phyloP scores from a whole-genome alignment of 306 rosid species.

The Biancaea sappan region DNA sequence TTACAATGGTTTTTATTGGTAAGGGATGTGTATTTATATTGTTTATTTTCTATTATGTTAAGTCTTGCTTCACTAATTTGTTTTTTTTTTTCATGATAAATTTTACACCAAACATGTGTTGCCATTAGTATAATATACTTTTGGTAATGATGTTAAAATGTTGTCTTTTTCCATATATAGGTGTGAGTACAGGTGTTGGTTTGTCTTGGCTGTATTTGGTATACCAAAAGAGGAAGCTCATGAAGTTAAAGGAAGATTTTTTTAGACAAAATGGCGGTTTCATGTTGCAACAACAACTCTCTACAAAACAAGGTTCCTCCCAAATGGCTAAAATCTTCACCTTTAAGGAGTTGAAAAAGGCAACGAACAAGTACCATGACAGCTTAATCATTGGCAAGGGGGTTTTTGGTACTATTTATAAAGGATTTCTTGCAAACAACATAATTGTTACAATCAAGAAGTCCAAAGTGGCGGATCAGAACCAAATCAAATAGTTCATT shows the following conservation, averaged over 20 bases:
- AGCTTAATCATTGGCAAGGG: neutral
- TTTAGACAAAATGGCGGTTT: conserved; percentile 39
- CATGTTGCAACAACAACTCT: conserved; percentile 28
- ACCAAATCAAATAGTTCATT: neutral
- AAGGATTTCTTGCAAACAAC: no score
- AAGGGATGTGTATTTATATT: neutral
- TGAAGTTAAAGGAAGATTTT: conserved; percentile 31
- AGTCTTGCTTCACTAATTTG: no score
- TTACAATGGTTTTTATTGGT: neutral
- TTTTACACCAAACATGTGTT: no score
- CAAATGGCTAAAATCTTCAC: neutral
- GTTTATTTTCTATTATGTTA: no score
- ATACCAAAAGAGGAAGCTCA: no score
- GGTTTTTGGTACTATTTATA: no score
- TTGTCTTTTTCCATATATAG: neutral
- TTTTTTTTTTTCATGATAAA: no score
- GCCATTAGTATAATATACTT: no score
- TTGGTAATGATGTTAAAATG: no score
- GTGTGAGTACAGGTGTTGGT: neutral
- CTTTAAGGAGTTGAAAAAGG: neutral
- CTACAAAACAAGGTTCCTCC: neutral
- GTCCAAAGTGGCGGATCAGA: neutral
- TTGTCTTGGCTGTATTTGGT: conserved; percentile 23
- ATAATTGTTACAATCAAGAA: no score
- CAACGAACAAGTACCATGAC: neutral